phyloP scores from a whole-genome alignment of 1,284 basidiomycete genomes.

The Ceraceosorus bombacis region DNA sequence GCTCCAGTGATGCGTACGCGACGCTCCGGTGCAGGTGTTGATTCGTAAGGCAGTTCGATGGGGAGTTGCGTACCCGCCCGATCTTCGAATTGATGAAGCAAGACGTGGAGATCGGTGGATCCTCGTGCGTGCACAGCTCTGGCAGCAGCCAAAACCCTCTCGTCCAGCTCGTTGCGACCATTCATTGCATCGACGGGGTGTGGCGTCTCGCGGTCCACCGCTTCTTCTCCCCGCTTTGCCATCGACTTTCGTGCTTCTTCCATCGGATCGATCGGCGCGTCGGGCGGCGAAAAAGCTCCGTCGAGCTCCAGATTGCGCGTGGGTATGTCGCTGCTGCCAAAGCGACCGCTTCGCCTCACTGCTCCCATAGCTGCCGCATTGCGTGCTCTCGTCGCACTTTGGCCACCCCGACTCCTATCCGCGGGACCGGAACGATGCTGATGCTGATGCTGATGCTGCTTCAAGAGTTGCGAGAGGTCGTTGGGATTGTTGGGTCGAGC shows the following conservation, averaged over 20 bases:
- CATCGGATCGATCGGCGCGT: neutral
- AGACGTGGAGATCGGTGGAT: neutral
- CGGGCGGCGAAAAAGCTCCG: constrained; percentile 1
- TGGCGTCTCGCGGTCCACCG: constrained; percentile 29
- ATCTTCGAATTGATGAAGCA: constrained; percentile 19
- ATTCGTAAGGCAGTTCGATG: constrained; percentile 43
- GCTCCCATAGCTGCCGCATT: constrained; percentile 5
- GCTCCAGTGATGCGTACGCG: constrained; percentile 32
- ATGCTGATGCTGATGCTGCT: no score
- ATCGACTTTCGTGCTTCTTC: constrained; percentile 14
- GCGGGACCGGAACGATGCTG: no score
- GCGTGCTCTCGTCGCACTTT: constrained; percentile 1
- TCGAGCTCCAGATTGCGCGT: constrained; percentile 29
- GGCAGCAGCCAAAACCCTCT: constrained; percentile 31
- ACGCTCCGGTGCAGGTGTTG: constrained; percentile 24
- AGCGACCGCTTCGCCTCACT: constrained; percentile 12
- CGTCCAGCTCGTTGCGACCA: constrained; percentile 37
- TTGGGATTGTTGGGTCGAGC: constrained; percentile 27
- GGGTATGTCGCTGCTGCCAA: constrained; percentile 22
- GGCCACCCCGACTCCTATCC: neutral
- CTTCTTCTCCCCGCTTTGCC: constrained; percentile 19
- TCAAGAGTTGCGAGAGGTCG: constrained; percentile 27
- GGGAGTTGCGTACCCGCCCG: constrained; percentile 29
- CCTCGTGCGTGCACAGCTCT: constrained; percentile 7
- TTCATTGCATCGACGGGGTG: constrained; percentile 34